Evolutionary conservation across 2,329 filamentous ascomycete species (phyloP).

Genomic region (Calonectria multiphialidica): DNA sequence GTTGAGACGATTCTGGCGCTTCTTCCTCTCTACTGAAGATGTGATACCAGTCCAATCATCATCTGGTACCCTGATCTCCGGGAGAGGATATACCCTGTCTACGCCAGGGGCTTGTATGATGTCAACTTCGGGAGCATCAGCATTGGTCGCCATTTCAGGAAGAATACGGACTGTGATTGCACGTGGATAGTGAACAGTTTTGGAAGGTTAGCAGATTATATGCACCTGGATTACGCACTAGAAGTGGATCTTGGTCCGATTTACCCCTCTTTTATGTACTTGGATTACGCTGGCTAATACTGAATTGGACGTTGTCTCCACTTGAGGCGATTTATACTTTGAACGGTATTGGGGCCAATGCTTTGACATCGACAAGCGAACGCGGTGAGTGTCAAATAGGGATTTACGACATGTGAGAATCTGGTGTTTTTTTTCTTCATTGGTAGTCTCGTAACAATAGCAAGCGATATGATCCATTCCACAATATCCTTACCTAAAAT

Average conservation of each 20-base stretch:
- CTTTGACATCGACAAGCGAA: no score
- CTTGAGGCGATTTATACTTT: neutral
- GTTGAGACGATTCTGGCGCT: constrained; percentile 20
- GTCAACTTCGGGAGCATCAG: neutral
- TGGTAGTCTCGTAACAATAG: no score
- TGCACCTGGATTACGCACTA: constrained; percentile 4
- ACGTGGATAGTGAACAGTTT: neutral
- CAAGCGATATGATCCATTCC: no score
- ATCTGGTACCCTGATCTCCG: neutral
- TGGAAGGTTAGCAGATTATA: neutral
- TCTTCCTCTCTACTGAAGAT: constrained; percentile 9
- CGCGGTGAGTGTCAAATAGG: neutral
- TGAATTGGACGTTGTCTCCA: neutral
- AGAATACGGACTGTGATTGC: neutral
- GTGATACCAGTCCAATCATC: constrained; percentile 23
- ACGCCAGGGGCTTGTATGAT: neutral
- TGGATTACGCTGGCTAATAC: neutral
- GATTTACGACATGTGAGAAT: neutral
- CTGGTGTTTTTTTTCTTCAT: no score
- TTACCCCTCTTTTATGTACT: neutral
- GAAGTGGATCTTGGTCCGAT: neutral
- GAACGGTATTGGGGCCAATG: no score
- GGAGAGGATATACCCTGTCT: neutral
- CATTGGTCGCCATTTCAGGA: neutral
- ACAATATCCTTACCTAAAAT: neutral